Evolutionary conservation across 768 basidiomycete species (phyloP).

Genomic region (Phaeotremella fagi): DNA sequence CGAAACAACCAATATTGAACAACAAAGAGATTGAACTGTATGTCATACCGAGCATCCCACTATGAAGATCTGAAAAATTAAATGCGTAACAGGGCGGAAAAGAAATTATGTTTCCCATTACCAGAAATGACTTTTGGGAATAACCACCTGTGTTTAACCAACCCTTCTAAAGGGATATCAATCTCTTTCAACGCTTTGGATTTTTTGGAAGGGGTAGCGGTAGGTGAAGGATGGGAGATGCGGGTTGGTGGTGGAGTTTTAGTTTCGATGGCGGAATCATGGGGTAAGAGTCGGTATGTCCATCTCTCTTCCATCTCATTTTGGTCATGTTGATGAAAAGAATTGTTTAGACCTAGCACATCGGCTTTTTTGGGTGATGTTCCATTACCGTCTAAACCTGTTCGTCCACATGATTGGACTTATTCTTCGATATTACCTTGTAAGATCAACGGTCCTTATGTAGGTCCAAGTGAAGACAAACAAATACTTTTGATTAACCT

Average conservation of each 20-base stretch:
- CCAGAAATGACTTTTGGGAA: slow-evolving; percentile 97
- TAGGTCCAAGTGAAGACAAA: slow-evolving; percentile 7
- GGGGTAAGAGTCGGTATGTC: slow-evolving; percentile 76
- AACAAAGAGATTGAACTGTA: slow-evolving; percentile 63
- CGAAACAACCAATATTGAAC: slow-evolving; percentile 50
- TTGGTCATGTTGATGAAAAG: background rate
- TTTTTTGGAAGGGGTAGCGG: slow-evolving; percentile 62
- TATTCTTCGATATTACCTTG: slow-evolving; percentile 87
- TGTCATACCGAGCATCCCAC: too few species aligned
- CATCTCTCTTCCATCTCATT: background rate
- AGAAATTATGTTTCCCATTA: slow-evolving; percentile 62
- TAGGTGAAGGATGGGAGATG: slow-evolving; percentile 65
- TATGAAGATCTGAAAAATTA: background rate
- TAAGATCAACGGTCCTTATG: slow-evolving; percentile 26
- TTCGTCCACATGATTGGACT: slow-evolving; percentile 97
- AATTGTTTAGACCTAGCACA: slow-evolving; percentile 4
- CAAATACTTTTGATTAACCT: background rate
- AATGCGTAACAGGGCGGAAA: slow-evolving; percentile 37
- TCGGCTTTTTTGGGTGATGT: slow-evolving; percentile 31
- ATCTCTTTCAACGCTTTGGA: slow-evolving; percentile 60
- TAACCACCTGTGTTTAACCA: slow-evolving; percentile 67
- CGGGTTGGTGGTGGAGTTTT: slow-evolving; percentile 87
- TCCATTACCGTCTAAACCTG: slow-evolving; percentile 49
- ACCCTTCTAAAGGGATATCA: slow-evolving; percentile 47
- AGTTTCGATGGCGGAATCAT: slow-evolving; percentile 90